These are phyloP conservation scores for Plasmodium reichenowi DNA, from an alignment of 169 alveolate genomes.

Conservation along the genomic window DNA sequence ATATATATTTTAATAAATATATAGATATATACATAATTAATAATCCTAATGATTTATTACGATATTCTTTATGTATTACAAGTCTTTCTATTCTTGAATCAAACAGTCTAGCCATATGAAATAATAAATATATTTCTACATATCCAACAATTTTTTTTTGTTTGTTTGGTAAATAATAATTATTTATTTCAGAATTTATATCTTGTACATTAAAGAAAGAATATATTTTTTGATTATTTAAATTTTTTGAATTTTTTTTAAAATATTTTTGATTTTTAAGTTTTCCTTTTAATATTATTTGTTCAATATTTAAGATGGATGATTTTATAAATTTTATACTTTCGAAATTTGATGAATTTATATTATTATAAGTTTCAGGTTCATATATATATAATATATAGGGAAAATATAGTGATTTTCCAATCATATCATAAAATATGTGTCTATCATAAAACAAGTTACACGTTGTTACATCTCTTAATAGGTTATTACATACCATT, in stretches of 20 bases:
- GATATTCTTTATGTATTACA: constrained; percentile 79
- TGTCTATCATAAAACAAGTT: constrained; percentile 39
- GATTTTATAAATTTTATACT: constrained; percentile 47
- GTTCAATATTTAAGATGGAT: constrained; percentile 44
- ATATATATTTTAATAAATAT: constrained; percentile 75
- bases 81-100: constrained; percentile 86
- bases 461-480: constrained; percentile 68
- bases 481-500: constrained; percentile 46
- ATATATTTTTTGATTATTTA: constrained; percentile 4
- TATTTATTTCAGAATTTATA: constrained; percentile 13
- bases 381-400: constrained; percentile 56
- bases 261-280: constrained; percentile 35
- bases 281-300: constrained; percentile 56
- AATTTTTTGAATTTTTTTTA: constrained; percentile 6
- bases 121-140: constrained; percentile 81
- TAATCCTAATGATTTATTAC: constrained; percentile 80
- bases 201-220: constrained; percentile 17
- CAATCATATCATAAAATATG: constrained; percentile 69
- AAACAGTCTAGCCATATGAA: constrained; percentile 85
- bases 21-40: constrained; percentile 76
- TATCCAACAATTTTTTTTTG: constrained; percentile 79
- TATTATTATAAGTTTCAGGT: constrained; percentile 6
- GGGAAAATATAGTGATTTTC: constrained; percentile 68
- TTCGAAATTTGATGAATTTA: background rate
- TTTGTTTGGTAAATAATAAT: constrained; percentile 20